Conservation (phyloP, 768 basidiomycete species). For the Mycena metata region DNA sequence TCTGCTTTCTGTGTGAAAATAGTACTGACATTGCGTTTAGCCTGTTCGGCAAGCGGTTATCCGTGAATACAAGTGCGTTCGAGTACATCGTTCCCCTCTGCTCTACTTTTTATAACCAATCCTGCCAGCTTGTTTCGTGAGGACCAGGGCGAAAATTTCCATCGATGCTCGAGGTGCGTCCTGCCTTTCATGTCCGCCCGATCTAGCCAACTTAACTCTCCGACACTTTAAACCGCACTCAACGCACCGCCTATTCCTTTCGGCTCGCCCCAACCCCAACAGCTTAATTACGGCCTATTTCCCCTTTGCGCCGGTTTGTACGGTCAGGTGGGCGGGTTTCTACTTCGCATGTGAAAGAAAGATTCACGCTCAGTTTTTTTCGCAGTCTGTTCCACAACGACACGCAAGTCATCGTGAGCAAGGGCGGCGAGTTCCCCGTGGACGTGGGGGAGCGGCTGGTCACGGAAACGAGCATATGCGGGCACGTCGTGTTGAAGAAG, state of each 20-base stretch:
- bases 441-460: constrained; percentile 13
- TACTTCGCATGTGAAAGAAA: neutral
- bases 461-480: constrained; percentile 30
- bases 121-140: constrained; percentile 21
- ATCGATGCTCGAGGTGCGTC: constrained; percentile 24
- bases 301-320: constrained; percentile 15
- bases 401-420: constrained; percentile 28
- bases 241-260: too few species aligned
- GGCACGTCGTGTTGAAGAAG: constrained; percentile 29
- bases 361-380: neutral
- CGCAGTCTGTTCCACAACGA: constrained; percentile 29
- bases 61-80: constrained; percentile 31
- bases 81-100: too few species aligned
- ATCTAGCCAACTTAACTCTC: too few species aligned
- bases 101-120: neutral
- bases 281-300: constrained; percentile 27
- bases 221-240: too few species aligned
- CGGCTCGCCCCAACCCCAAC: too few species aligned
- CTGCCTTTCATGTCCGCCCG: too few species aligned
- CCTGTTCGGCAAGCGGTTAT: constrained; percentile 3
- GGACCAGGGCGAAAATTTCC: constrained; percentile 29
- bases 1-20: neutral
- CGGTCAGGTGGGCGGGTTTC: neutral
- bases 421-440: constrained; percentile 23
- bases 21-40: neutral